Conservation (phyloP, 768 basidiomycete species). For the Suillus sp. region DNA sequence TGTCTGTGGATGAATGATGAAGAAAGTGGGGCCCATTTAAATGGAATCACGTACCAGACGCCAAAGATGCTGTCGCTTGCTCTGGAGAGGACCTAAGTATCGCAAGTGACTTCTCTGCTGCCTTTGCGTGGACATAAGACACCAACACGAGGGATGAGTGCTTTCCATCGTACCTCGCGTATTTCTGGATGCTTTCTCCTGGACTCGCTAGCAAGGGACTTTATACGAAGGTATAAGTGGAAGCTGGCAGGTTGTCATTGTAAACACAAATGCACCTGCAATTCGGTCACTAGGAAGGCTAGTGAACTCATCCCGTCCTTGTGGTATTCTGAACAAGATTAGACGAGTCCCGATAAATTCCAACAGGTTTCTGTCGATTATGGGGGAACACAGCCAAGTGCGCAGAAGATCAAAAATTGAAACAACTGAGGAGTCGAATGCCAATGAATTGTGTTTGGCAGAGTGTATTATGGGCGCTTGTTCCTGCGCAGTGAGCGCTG, state of each 20-base stretch:
- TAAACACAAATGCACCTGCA: constrained; percentile 53
- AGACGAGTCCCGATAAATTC: background rate
- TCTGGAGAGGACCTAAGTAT: constrained; percentile 83
- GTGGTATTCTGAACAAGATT: background rate
- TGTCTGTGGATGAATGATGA: constrained; percentile 48
- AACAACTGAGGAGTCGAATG: background rate
- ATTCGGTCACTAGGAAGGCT: constrained; percentile 71
- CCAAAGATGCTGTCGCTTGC: constrained; percentile 68
- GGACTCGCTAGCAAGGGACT: constrained; percentile 90
- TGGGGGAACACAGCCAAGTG: background rate
- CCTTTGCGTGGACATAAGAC: constrained; percentile 43
- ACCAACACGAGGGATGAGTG: background rate
- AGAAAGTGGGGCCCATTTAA: background rate
- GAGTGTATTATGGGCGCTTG: background rate
- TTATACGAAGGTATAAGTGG: constrained; percentile 12
- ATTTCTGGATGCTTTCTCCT: constrained; percentile 90
- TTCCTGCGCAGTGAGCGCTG: no score
- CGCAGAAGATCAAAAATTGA: background rate
- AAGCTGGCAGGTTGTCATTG: constrained; percentile 14
- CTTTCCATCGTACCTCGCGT: constrained; percentile 63
- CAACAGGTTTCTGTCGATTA: background rate
- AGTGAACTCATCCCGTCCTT: constrained; percentile 57
- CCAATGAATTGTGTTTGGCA: background rate
- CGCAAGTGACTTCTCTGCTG: constrained; percentile 84
- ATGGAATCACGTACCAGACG: constrained; percentile 58